Evolutionary conservation across 306 rosid genomes (phyloP).

Genomic region (Sesbania bispinosa): DNA sequence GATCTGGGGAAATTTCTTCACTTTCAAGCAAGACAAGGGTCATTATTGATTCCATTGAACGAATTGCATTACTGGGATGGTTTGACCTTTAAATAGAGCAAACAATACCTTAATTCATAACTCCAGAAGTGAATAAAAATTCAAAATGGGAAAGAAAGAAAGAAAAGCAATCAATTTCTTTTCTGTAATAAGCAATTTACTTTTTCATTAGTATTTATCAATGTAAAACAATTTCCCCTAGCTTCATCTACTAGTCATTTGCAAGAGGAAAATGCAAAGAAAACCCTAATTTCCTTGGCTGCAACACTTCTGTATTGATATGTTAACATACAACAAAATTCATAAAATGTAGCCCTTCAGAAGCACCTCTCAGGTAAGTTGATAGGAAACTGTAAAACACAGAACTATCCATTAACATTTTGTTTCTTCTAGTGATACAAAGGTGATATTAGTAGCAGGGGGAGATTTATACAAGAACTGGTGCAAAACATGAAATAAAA

Average conservation of each 20-base stretch:
- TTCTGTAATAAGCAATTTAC: background rate
- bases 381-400: background rate
- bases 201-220: background rate
- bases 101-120: constrained; percentile 27
- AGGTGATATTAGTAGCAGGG: background rate
- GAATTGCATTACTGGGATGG: constrained; percentile 46
- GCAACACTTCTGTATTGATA: background rate
- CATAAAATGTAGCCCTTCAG: background rate
- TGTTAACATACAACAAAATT: background rate
- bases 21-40: constrained; percentile 54
- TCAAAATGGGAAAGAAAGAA: background rate
- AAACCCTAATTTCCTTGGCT: background rate
- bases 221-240: background rate
- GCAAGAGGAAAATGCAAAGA: constrained; percentile 7
- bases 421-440: background rate
- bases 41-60: constrained; percentile 66
- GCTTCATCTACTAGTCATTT: background rate
- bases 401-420: background rate
- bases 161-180: background rate
- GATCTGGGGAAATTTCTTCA: constrained; percentile 60
- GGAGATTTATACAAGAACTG: background rate
- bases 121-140: constrained; percentile 5
- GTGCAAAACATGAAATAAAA: background rate
- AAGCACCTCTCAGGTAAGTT: constrained; percentile 5
- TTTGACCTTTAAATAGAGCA: constrained; percentile 49